Conservation (phyloP, 1,284 basidiomycete species). For the Cryptococcus sp. region DNA sequence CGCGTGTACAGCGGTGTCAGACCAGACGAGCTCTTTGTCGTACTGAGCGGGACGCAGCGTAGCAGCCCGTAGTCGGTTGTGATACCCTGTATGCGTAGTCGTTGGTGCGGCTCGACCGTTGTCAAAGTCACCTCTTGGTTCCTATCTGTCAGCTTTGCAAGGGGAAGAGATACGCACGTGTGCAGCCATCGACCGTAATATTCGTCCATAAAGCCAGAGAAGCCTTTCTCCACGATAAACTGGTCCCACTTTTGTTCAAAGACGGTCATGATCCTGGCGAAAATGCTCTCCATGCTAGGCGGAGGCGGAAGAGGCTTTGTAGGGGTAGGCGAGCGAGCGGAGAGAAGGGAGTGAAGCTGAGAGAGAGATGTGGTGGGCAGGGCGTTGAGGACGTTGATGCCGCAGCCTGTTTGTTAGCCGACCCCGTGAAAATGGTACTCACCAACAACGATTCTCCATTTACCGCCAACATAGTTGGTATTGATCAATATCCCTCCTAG, state of each 20-base stretch:
- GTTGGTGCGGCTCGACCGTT: slow-evolving; percentile 62
- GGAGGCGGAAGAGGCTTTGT: slow-evolving; percentile 38
- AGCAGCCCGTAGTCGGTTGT: slow-evolving; percentile 81
- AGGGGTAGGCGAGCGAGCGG: slow-evolving; percentile 16
- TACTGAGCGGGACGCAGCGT: slow-evolving; percentile 64
- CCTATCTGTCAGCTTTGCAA: slow-evolving; percentile 48
- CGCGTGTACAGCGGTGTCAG: slow-evolving; percentile 38
- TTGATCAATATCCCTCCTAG: slow-evolving; percentile 89
- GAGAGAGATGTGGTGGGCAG: slow-evolving; percentile 77
- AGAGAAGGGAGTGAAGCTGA: slow-evolving; percentile 53
- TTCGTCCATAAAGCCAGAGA: slow-evolving; percentile 67
- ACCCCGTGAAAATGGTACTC: slow-evolving; percentile 22
- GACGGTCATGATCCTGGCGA: slow-evolving; percentile 67
- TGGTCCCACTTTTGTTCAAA: slow-evolving; percentile 73
- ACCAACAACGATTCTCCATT: slow-evolving; percentile 77
- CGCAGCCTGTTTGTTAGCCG: slow-evolving; percentile 57
- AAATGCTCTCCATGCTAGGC: slow-evolving; percentile 66
- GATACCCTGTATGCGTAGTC: slow-evolving; percentile 76
- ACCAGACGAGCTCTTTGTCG: slow-evolving; percentile 23
- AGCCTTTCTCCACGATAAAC: slow-evolving; percentile 63
- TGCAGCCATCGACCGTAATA: slow-evolving; percentile 84
- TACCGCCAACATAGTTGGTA: slow-evolving; percentile 68
- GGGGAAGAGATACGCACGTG: slow-evolving; percentile 58
- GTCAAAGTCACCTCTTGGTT: slow-evolving; percentile 79
- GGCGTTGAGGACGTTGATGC: slow-evolving; percentile 78